These are phyloP conservation scores for Xylaria cubensis DNA, from an alignment of 495 filamentous ascomycete species.

Conservation along the genomic window DNA sequence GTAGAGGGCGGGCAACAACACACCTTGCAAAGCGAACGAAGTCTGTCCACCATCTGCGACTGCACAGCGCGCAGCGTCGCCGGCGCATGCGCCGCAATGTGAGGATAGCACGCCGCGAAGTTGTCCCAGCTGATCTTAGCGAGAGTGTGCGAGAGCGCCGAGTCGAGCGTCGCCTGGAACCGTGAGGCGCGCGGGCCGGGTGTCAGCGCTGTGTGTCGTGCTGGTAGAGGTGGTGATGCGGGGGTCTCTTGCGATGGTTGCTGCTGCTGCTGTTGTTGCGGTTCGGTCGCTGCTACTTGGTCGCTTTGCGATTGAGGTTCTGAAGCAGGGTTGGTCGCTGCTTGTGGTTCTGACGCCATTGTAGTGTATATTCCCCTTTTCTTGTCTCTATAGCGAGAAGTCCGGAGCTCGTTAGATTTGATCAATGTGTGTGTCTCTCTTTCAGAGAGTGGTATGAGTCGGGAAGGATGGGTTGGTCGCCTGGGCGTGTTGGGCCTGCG, in stretches of 20 bases:
- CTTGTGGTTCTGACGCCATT: constrained; percentile 25
- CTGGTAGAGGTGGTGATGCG: constrained; percentile 56
- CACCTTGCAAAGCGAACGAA: constrained; percentile 65
- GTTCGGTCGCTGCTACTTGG: constrained; percentile 18
- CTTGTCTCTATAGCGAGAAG: not conserved
- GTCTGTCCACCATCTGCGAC: constrained; percentile 69
- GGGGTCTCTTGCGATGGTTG: constrained; percentile 27
- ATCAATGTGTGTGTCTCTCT: not conserved
- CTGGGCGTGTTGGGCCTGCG: not conserved
- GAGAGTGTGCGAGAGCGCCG: constrained; percentile 73
- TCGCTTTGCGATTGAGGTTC: constrained; percentile 15
- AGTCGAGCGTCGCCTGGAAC: constrained; percentile 72
- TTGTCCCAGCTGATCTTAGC: constrained; percentile 75
- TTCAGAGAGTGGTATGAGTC: not conserved
- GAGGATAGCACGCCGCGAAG: constrained; percentile 89
- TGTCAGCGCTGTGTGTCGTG: constrained; percentile 62
- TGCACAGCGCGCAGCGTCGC: constrained; percentile 71
- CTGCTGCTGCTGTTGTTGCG: constrained; percentile 14
- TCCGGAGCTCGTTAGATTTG: not conserved
- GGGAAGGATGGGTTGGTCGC: not conserved
- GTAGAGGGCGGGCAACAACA: constrained; percentile 27
- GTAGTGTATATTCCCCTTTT: not conserved
- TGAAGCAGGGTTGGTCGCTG: not conserved
- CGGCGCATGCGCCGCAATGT: constrained; percentile 72
- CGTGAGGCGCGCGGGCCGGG: constrained; percentile 79